phyloP scores from a whole-genome alignment of 306 rosid genomes.

The Vigna unguiculata region DNA sequence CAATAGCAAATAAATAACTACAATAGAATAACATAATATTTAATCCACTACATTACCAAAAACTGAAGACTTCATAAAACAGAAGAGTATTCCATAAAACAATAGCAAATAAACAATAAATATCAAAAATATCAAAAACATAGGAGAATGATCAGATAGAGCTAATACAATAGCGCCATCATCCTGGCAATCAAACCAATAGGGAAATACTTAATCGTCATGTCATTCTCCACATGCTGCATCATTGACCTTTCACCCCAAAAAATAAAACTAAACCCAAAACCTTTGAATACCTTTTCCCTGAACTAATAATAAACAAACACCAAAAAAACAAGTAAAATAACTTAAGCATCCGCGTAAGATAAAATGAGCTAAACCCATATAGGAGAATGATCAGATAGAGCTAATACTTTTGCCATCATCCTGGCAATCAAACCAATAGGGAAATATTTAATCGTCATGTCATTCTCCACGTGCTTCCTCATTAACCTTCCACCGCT shows the following conservation, averaged over 20 bases:
- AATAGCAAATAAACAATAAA: too few species aligned
- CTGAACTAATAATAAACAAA: too few species aligned
- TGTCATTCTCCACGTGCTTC: constrained; percentile 34
- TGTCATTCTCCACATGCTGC: constrained; percentile 33
- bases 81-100: too few species aligned
- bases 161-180: constrained; percentile 58
- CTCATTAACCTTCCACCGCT: background rate
- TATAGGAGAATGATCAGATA: constrained; percentile 45
- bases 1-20: background rate
- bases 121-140: too few species aligned
- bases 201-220: constrained; percentile 55
- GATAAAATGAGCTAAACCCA: too few species aligned
- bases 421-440: constrained; percentile 57
- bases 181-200: constrained; percentile 57
- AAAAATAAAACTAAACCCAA: too few species aligned
- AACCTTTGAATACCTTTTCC: too few species aligned
- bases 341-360: too few species aligned
- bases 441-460: constrained; percentile 55
- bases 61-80: too few species aligned
- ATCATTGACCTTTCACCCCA: background rate
- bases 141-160: constrained; percentile 58
- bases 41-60: too few species aligned
- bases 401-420: constrained; percentile 61
- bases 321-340: too few species aligned
- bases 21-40: too few species aligned